These are phyloP conservation scores for Betula pendula DNA, from an alignment of 306 rosid species.

Conservation along the genomic window DNA sequence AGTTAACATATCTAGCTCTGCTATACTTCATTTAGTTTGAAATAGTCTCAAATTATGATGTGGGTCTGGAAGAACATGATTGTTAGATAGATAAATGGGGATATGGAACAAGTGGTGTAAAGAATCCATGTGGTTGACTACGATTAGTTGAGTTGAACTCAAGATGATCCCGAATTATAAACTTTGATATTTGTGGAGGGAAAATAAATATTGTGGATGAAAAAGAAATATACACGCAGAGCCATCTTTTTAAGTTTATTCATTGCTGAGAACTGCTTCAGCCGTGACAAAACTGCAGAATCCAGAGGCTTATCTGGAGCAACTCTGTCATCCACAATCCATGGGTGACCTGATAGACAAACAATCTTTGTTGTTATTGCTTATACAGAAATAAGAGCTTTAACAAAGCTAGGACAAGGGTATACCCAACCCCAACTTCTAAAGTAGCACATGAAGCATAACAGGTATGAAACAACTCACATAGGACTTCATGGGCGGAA, in stretches of 20 bases:
- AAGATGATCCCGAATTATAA: neutral
- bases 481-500: constrained; percentile 84
- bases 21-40: neutral
- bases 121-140: neutral
- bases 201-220: neutral
- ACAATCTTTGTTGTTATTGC: constrained; percentile 25
- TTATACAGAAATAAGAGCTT: constrained; percentile 14
- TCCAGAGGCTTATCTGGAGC: constrained; percentile 89
- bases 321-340: constrained; percentile 82
- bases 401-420: constrained; percentile 6
- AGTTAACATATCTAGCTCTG: neutral
- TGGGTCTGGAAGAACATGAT: neutral
- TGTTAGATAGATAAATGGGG: neutral
- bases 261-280: constrained; percentile 91
- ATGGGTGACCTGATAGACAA: constrained; percentile 67
- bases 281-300: constrained; percentile 88
- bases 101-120: neutral
- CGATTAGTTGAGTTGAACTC: neutral
- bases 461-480: constrained; percentile 52
- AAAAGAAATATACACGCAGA: constrained; percentile 50
- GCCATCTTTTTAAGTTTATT: constrained; percentile 92
- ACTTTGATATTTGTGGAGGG: neutral
- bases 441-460: constrained; percentile 20
- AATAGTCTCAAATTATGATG: neutral
- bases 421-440: constrained; percentile 12